Base-by-base conservation (phyloP, 176 grass and related monocot species). In the Metroxylon sagu region DNA sequence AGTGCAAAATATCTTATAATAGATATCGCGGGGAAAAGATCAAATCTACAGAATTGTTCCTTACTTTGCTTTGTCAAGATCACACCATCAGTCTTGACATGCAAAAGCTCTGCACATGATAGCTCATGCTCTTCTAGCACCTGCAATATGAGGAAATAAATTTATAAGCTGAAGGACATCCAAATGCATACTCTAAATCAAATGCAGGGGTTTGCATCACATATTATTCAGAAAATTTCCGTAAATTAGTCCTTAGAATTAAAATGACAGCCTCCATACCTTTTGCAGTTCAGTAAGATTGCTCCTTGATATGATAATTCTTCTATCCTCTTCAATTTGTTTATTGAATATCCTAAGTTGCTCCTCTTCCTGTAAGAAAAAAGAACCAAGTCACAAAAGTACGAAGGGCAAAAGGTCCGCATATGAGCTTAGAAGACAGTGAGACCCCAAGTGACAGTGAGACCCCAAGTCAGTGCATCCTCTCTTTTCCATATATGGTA, bases 221-320 rank as follows among this genome's bases (percentile, higher is more conserved):
- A 35, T 35, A 35, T 35, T 35, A 59, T 60, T 79, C 39, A 56
- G 51, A 17, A 54, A 55, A 35, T 56, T 14, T 29, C 31, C 27
- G 17, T 52, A 60, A 78, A 60, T 67, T 76, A 70, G 7, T 62
- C 62, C 61, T 26, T 48, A 68, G 18, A 14, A 39, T 73, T 69
- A 10, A 68, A 72, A 29, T 50, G 64, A 63, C 58, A 6, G 35
- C 8, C 8, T 57, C 15, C 67, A 75, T 51, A 95, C 90, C 90
- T 95, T 89, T 56, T 95, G 79, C 29, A 95, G 79, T 82, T 95
- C 87, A 55, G 81, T 76, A 59, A 95, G 90, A 68, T 89, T 95
- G 70, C 84, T 79, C 63, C 90, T 86, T 67, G 85, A 84, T 79
- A 89, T 80, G 62, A 95, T 95, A 51, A 95, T 95, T 75, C 82